A percentile compares a stretch with the other conserved stretches of the same genome.
phyloP scores from a whole-genome alignment of 768 basidiomycete genomes.

The Mycena metata region DNA sequence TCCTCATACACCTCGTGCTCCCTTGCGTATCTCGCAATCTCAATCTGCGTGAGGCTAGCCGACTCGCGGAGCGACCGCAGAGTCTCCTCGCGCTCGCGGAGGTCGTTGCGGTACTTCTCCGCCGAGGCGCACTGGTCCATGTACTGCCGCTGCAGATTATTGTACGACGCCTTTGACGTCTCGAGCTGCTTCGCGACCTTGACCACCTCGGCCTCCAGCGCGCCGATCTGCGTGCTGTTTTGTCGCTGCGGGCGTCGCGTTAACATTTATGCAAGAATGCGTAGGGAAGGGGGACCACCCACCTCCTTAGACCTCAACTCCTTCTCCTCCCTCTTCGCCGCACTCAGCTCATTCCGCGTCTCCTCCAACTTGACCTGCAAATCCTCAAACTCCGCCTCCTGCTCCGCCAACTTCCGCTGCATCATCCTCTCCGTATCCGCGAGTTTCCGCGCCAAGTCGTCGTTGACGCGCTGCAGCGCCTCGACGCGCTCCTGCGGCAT shows the following conservation, averaged over 20 bases:
- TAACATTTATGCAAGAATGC: slow-evolving; percentile 10
- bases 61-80: slow-evolving; percentile 76
- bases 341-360: slow-evolving; percentile 77
- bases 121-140: slow-evolving; percentile 88
- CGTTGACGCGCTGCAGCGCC: slow-evolving; percentile 78
- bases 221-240: slow-evolving; percentile 74
- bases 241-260: slow-evolving; percentile 60
- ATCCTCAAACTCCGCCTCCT: slow-evolving; percentile 88
- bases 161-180: slow-evolving; percentile 77
- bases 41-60: slow-evolving; percentile 71
- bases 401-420: slow-evolving; percentile 76
- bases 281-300: slow-evolving; percentile 31
- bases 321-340: slow-evolving; percentile 92
- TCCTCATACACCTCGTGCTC: slow-evolving; percentile 82
- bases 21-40: slow-evolving; percentile 72
- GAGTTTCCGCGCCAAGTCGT: slow-evolving; percentile 81
- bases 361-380: slow-evolving; percentile 85
- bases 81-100: slow-evolving; percentile 81
- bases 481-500: slow-evolving; percentile 82
- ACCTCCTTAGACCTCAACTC: slow-evolving; percentile 92
- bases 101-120: slow-evolving; percentile 80
- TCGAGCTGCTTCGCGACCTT: slow-evolving; percentile 84
- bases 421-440: slow-evolving; percentile 80
- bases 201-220: slow-evolving; percentile 83
- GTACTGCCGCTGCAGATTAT: slow-evolving; percentile 87